These are phyloP conservation scores for Vinca minor DNA, from an alignment of 257 asterid genomes.

Conservation along the genomic window DNA sequence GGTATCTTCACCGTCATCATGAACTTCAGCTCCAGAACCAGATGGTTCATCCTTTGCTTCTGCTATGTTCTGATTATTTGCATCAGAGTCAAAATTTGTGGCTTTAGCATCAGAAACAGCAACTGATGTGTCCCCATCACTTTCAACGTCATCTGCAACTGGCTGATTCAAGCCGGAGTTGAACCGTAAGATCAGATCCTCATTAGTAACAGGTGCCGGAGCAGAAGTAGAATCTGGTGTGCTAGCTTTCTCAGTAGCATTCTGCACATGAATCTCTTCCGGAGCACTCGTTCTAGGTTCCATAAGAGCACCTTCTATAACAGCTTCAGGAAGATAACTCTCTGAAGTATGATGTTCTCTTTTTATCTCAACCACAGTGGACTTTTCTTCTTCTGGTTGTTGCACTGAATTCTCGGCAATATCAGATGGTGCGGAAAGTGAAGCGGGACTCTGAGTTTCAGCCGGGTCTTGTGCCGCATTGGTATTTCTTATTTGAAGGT, in stretches of 20 bases:
- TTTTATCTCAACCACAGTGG: not conserved
- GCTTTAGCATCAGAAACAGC: constrained; percentile 12
- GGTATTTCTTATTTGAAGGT: not conserved
- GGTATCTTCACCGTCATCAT: not conserved
- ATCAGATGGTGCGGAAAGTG: constrained; percentile 9
- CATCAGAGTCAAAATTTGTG: not conserved
- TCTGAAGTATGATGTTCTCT: not conserved
- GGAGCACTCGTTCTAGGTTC: constrained; percentile 4
- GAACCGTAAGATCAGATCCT: constrained; percentile 5
- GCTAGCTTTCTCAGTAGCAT: constrained; percentile 11
- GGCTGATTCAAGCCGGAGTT: constrained; percentile 15
- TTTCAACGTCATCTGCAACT: constrained; percentile 10
- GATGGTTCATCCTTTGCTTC: constrained; percentile 10
- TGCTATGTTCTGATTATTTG: not conserved
- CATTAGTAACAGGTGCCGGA: not conserved
- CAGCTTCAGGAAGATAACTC: constrained; percentile 10
- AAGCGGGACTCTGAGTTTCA: constrained; percentile 10
- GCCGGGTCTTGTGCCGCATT: constrained; percentile 2
- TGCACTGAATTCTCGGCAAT: not conserved
- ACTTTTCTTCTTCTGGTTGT: not conserved
- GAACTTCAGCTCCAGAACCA: not conserved
- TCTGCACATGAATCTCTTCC: constrained; percentile 5
- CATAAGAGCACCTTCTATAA: too few species aligned
- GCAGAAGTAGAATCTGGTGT: not conserved
- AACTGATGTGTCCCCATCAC: constrained; percentile 1